These are phyloP conservation scores for Dujonia santamariae DNA, from an alignment of 1,139 yeast genomes.

Conservation along the genomic window DNA sequence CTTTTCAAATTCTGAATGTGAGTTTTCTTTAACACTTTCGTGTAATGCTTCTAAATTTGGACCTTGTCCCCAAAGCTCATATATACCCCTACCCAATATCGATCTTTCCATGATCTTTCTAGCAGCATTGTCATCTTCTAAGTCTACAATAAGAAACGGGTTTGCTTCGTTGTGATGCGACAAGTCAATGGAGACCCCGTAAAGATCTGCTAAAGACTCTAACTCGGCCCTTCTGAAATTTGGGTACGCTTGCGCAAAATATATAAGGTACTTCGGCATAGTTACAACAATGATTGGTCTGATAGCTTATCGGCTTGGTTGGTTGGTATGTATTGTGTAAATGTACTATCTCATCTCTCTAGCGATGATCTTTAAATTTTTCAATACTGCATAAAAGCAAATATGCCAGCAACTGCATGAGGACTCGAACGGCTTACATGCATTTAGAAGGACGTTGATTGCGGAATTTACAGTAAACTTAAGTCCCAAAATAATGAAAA, in stretches of 20 bases:
- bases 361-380: no score
- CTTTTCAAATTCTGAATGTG: conserved; percentile 23
- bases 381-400: no score
- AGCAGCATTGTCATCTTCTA: conserved; percentile 70
- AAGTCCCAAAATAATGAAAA: no score
- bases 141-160: conserved; percentile 71
- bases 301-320: no score
- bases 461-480: no score
- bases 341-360: no score
- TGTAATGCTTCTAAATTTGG: conserved; percentile 55
- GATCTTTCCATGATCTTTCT: conserved; percentile 60
- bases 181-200: conserved; percentile 57
- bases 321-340: no score
- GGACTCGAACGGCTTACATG: no score
- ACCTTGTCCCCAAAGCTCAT: conserved; percentile 85
- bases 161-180: conserved; percentile 51
- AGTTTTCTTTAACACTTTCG: conserved; percentile 35
- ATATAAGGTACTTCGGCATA: conserved; percentile 66
- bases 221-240: conserved; percentile 79
- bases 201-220: conserved; percentile 73
- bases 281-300: no score
- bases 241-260: conserved; percentile 82
- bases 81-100: conserved; percentile 69
- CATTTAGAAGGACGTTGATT: no score
- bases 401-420: no score